phyloP scores from a whole-genome alignment of 805 yeast genomes.

The Saccharomycopsis guyanensis region DNA sequence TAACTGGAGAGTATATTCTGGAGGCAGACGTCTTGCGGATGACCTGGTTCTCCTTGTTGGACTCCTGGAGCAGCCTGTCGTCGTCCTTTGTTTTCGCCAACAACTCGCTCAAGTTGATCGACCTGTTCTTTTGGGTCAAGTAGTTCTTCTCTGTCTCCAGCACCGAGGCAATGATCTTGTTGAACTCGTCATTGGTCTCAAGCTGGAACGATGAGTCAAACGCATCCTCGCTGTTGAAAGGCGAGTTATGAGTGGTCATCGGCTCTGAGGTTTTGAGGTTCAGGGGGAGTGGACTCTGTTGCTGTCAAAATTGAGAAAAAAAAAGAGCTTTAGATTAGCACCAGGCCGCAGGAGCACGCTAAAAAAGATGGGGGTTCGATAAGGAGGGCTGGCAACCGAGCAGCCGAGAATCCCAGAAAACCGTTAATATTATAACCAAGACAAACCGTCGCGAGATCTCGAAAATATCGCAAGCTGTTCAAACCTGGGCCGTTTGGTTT shows the following conservation, averaged over 20 bases:
- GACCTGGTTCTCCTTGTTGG: neutral
- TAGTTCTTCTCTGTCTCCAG: conserved; percentile 6
- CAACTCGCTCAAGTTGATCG: conserved; percentile 12
- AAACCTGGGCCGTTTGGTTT: no score
- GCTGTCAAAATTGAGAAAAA: no score
- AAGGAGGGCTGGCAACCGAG: no score
- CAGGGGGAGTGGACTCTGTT: no score
- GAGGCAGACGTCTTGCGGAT: neutral
- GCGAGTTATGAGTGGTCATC: conserved; percentile 4
- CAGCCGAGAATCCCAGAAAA: no score
- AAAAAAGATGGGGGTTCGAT: no score
- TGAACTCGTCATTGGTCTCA: conserved; percentile 20
- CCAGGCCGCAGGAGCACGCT: neutral
- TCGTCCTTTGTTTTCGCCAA: conserved; percentile 1
- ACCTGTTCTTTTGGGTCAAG: conserved; percentile 1
- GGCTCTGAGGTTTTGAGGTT: no score
- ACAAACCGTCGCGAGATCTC: no score
- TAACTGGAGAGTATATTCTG: neutral
- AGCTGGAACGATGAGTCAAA: conserved; percentile 18
- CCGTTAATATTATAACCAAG: no score
- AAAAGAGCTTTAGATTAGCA: neutral
- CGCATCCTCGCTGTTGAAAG: conserved; percentile 17
- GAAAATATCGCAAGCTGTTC: no score
- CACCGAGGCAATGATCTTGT: conserved; percentile 17
- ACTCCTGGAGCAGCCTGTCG: neutral